A percentile compares a stretch with the other conserved stretches of the same genome.
These are phyloP conservation scores for Botrytis hyacinthi DNA, from an alignment of 2,329 filamentous ascomycete species.

Conservation along the genomic window DNA sequence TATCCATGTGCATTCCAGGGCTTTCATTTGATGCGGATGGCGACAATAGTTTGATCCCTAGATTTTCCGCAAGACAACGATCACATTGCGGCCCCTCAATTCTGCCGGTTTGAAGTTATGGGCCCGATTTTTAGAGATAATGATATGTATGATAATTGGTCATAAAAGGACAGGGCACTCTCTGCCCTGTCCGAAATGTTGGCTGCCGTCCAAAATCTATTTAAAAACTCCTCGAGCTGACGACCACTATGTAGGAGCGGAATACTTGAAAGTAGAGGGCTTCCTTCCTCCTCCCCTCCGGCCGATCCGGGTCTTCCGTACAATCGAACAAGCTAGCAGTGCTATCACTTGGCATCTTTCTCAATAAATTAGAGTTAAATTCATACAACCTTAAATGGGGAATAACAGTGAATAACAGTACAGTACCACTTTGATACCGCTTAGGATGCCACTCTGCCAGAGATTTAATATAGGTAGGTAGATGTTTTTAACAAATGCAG, in stretches of 20 bases:
- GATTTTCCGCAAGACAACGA: background rate
- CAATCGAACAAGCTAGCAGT: background rate
- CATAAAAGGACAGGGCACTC: background rate
- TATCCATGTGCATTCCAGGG: background rate
- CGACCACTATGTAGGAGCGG: background rate
- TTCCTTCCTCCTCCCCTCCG: background rate
- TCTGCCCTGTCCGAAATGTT: background rate
- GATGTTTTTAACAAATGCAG: background rate
- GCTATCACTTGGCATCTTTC: background rate
- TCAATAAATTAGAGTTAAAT: background rate
- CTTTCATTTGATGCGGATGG: background rate
- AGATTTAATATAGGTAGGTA: background rate
- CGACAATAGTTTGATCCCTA: background rate
- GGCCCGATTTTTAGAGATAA: background rate
- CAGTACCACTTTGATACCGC: background rate
- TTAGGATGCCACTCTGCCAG: background rate
- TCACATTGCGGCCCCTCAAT: constrained; percentile 3
- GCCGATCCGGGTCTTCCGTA: background rate
- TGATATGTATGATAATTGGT: background rate
- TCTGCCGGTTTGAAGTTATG: background rate
- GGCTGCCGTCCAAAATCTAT: background rate
- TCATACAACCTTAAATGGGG: background rate
- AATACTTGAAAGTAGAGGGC: background rate
- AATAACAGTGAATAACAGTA: background rate
- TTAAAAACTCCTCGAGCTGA: background rate